Base-by-base conservation (phyloP, 2,329 filamentous ascomycete genomes). In the Venturia pyrina region DNA sequence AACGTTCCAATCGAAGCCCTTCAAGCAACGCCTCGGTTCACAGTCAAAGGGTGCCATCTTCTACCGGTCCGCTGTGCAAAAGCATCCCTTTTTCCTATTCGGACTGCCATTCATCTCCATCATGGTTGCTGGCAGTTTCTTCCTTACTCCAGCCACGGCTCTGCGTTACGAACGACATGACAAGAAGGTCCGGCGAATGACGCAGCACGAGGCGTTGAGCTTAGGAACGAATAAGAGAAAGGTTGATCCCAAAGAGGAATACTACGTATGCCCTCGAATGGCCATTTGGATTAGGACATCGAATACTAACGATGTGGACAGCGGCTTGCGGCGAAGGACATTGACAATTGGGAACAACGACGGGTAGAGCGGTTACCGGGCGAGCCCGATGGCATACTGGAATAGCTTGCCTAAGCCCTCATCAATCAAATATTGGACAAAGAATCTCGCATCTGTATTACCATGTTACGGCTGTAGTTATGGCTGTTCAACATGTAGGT, bases 271-370 rank as follows among this genome's bases (percentile, higher is more conserved):
- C 85, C 66, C 34, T 63, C 24, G 48, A 56, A 32, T 32, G 10
- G 24, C 60, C 44, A 72, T 62, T 34, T 64, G 56, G 62, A 21
- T 48, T 46, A 28, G 40, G 59, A 70, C 72, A 65, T 73, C 66
- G 11, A 59, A 11, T 34, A 37, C 66, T 67, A 56, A 65, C n/a
- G 64, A 34, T 34, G 15, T 13, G 21, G 46, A 66, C 76, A 95
- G 90, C 86, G 87, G 78, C 81, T 90, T 48, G 89, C 91, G 70
- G 90, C 90, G 41, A 96, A 96, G 76, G 95, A 98, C 74, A 79
- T 98, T 68, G 93, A 99, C 73, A 85, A 91, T 73, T 99, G 95
- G 95, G 93, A 98, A 76, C 95, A 98, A 78, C 96, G 95, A 78
- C 87, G 96, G 64, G 92, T 98, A 13, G 87, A 96, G 79, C 83